Evolutionary conservation across 23 red algal species (phyloP).

Genomic region (Agarophyton chilense): DNA sequence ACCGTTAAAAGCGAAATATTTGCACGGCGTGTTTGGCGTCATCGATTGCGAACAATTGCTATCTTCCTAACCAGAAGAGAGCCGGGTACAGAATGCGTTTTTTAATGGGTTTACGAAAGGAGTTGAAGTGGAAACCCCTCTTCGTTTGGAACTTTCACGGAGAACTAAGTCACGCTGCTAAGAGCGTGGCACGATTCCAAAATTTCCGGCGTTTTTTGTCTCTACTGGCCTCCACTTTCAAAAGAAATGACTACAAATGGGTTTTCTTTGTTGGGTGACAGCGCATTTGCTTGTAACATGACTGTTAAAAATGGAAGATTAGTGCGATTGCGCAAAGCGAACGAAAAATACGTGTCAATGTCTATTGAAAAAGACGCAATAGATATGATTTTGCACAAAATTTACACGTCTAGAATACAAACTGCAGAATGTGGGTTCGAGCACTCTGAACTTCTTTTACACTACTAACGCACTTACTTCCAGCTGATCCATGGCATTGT

Average conservation of each 20-base stretch:
- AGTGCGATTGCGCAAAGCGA: no score
- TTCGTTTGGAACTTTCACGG: slow-evolving; percentile 31
- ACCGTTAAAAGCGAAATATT: background rate
- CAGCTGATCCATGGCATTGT: no score
- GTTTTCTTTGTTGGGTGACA: no score
- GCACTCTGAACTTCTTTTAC: no score
- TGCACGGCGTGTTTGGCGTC: slow-evolving; percentile 24
- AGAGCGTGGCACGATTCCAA: slow-evolving; percentile 16
- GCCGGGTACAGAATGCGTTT: background rate
- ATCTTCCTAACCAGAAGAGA: background rate
- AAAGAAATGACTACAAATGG: no score
- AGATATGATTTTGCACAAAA: no score
- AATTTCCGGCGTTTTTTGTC: background rate
- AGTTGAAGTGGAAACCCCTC: slow-evolving; percentile 14
- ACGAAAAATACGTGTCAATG: no score
- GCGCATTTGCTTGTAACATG: no score
- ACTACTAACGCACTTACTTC: no score
- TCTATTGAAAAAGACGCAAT: no score
- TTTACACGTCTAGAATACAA: no score
- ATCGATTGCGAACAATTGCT: background rate
- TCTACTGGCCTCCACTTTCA: slow-evolving; percentile 1
- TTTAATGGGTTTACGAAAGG: slow-evolving; percentile 1
- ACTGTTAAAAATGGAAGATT: background rate
- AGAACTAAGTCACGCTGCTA: slow-evolving; percentile 19
- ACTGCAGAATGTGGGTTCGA: no score